Conservation (phyloP, 164 flowering plant species). For the Litsea cubeba region DNA sequence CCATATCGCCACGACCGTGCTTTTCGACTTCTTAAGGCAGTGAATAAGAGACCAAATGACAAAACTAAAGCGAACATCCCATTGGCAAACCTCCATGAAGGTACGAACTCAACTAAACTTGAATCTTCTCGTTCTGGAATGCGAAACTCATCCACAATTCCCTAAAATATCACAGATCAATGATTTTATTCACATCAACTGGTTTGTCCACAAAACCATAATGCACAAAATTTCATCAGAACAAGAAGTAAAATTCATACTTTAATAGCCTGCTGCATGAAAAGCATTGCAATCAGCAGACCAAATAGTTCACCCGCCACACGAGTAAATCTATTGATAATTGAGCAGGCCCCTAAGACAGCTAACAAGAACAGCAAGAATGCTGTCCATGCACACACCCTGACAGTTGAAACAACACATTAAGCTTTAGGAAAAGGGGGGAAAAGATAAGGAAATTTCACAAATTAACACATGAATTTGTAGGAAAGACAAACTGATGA, state of each 20-base stretch:
- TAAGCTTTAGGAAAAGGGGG: neutral
- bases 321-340: conserved; percentile 86
- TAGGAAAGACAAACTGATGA: neutral
- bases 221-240: too few relatives aligned
- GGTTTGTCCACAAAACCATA: neutral
- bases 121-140: conserved; percentile 59
- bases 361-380: conserved; percentile 64
- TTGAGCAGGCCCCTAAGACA: conserved; percentile 80
- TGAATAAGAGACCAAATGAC: conserved; percentile 85
- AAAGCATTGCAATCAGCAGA: conserved; percentile 84
- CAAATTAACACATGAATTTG: neutral
- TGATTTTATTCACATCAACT: neutral
- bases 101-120: conserved; percentile 37
- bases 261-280: conserved; percentile 91
- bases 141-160: conserved; percentile 83
- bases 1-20: conserved; percentile 99
- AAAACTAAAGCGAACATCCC: conserved; percentile 98
- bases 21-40: conserved; percentile 79
- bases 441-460: neutral
- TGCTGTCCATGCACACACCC: conserved; percentile 96
- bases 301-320: conserved; percentile 94
- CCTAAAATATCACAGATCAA: conserved; percentile 33
- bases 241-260: conserved; percentile 30
- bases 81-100: conserved; percentile 95
- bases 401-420: conserved; percentile 14